These are phyloP conservation scores for Tephrocybe sp. DNA, from an alignment of 768 basidiomycete genomes.

Conservation along the genomic window DNA sequence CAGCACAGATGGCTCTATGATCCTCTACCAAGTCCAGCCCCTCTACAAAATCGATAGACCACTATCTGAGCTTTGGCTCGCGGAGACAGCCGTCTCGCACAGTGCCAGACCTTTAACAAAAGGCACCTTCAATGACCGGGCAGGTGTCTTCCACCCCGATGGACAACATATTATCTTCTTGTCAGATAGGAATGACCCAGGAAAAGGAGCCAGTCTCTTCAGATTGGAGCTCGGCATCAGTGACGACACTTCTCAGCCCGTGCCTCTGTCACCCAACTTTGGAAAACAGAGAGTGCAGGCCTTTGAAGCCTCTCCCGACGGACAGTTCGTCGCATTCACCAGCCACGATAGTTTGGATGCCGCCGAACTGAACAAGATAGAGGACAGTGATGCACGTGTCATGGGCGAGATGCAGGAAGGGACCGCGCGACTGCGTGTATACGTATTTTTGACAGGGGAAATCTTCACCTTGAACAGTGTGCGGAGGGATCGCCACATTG, in stretches of 20 bases:
- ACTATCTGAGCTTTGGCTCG: slow-evolving; percentile 31
- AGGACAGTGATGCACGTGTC: slow-evolving; percentile 26
- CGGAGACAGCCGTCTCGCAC: slow-evolving; percentile 22
- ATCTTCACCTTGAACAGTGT: slow-evolving; percentile 20
- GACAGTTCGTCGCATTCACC: slow-evolving; percentile 28
- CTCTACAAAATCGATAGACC: slow-evolving; percentile 27
- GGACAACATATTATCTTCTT: slow-evolving; percentile 27
- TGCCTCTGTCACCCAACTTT: slow-evolving; percentile 13
- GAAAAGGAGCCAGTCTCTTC: slow-evolving; percentile 25
- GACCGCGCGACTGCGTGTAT: slow-evolving; percentile 25
- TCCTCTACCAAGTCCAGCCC: slow-evolving; percentile 32
- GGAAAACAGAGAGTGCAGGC: slow-evolving; percentile 23
- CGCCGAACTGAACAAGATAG: slow-evolving; percentile 15
- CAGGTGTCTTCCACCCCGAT: slow-evolving; percentile 32
- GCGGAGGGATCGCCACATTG: slow-evolving; percentile 26
- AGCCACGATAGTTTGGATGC: slow-evolving; percentile 17
- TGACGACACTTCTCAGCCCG: slow-evolving; percentile 1
- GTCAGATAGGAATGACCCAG: slow-evolving; percentile 29
- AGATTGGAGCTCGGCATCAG: slow-evolving; percentile 15
- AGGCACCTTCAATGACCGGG: slow-evolving; percentile 27
- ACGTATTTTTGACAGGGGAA: slow-evolving; percentile 23
- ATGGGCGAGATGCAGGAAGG: slow-evolving; percentile 15
- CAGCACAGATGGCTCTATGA: slow-evolving; percentile 27
- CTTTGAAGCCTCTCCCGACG: slow-evolving; percentile 33
- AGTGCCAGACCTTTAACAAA: slow-evolving; percentile 28